Base-by-base conservation (phyloP, 108 stramenopile species). In the Nitzschia palea region DNA sequence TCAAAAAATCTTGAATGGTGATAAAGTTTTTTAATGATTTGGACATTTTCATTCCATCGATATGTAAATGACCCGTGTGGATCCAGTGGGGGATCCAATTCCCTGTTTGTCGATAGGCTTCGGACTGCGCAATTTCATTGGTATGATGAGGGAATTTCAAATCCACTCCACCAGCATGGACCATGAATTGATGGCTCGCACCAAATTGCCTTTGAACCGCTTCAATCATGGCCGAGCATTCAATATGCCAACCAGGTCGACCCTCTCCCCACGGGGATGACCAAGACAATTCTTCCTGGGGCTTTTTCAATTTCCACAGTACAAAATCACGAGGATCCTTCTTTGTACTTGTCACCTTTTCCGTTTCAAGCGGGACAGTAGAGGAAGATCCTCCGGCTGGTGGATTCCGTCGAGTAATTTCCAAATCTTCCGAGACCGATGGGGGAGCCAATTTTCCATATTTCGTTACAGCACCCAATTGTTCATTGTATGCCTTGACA, bases 71-170 rank as follows among this genome's bases (percentile, higher is more conserved):
- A 9, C 98, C 99, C 1, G 97, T 95, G 73, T 99, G 99, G 42
- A 98, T 44, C 94, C 97, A 99, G 78, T 98, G 95, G 27, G 90
- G 93, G 28, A 98, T 97, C 98, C 98, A 98, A 61, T 96, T 80
- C 3, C 48, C 47, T 23, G 0, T 37, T 1, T 33, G 40, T n/a
- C 55, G 71, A 70, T 81, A 88, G 10, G 90, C 90, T 60, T 91
- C 90, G 0, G 90, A 78, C 78, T 98, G 99, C 0, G 99, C 99
- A 47, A 99, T 95, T 71, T 99, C 99, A 74, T 99, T 99, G 34
- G 97, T 94, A 74, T 99, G 99, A 74, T 99, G 99, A 23, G 99
- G 99, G 76, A 99, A 99, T 65, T 94, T 87, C 55, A 99, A 82
- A 60, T 99, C 99, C 3, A 96, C 71, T 2, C 99, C 99, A 23